Evolutionary conservation across 2,329 filamentous ascomycete genomes (phyloP).

Genomic region (Helotiales sp.): DNA sequence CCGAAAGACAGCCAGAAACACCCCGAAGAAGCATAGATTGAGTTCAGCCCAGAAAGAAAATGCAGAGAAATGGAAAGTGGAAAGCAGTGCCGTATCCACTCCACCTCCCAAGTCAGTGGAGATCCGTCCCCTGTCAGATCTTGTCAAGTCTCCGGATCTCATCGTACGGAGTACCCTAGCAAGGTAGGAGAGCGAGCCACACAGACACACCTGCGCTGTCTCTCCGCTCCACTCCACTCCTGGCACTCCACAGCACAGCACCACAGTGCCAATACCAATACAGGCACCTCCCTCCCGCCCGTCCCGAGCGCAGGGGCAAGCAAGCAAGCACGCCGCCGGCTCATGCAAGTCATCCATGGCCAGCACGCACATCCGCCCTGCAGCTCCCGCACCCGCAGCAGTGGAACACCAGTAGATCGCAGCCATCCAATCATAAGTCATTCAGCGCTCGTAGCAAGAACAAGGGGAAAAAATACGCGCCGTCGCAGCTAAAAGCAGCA

Average conservation of each 20-base stretch:
- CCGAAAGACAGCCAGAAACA: slow-evolving; percentile 11
- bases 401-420: slow-evolving; percentile 16
- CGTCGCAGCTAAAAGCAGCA: slow-evolving; percentile 21
- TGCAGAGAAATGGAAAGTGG: background rate
- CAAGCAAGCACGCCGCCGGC: background rate
- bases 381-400: slow-evolving; percentile 7
- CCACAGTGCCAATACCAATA: background rate
- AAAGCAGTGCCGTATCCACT: background rate
- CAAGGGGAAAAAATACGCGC: slow-evolving; percentile 20
- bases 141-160: background rate
- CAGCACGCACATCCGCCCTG: slow-evolving; percentile 1
- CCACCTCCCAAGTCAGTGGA: background rate
- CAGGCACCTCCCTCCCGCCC: slow-evolving; percentile 12
- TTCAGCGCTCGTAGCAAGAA: slow-evolving; percentile 24
- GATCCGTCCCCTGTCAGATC: too few relatives aligned
- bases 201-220: too few relatives aligned
- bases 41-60: background rate
- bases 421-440: slow-evolving; percentile 32
- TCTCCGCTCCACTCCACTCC: background rate
- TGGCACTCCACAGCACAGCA: background rate
- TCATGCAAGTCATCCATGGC: slow-evolving; percentile 13
- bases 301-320: slow-evolving; percentile 6
- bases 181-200: background rate
- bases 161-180: background rate
- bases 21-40: slow-evolving; percentile 11